phyloP scores from a whole-genome alignment of 163 green algal genomes.

The Botryococcus braunii region DNA sequence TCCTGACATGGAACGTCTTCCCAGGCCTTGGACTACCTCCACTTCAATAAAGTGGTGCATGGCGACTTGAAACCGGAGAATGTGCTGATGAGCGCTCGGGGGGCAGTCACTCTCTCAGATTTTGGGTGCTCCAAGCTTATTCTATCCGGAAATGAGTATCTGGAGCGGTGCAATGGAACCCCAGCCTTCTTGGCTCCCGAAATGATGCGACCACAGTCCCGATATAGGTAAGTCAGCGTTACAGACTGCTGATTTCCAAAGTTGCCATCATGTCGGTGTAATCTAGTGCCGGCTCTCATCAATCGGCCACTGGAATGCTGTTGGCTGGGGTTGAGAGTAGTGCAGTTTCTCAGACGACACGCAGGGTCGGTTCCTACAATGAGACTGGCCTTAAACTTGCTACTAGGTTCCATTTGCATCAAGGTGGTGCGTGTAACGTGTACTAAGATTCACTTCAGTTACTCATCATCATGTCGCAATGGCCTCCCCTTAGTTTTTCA shows the following conservation, averaged over 20 bases:
- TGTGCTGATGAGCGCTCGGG: conserved; percentile 59
- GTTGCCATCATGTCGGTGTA: too few species aligned
- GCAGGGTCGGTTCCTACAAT: too few species aligned
- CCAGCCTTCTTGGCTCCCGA: conserved; percentile 84
- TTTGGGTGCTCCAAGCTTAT: conserved; percentile 77
- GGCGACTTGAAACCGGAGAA: conserved; percentile 86
- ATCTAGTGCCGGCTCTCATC: too few species aligned
- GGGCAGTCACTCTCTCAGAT: conserved; percentile 64
- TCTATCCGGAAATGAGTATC: conserved; percentile 54
- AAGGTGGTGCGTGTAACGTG: too few species aligned
- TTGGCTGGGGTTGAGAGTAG: too few species aligned
- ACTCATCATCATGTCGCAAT: neutral
- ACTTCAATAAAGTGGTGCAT: conserved; percentile 67
- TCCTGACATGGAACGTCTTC: too few species aligned
- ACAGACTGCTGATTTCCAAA: neutral
- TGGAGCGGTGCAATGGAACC: conserved; percentile 68
- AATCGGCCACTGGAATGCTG: too few species aligned
- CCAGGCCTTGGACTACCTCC: conserved; percentile 69
- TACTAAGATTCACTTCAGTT: too few species aligned
- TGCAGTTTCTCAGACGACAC: too few species aligned
- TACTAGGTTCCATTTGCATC: too few species aligned
- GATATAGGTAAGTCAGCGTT: conserved; percentile 41
- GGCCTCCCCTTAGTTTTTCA: neutral
- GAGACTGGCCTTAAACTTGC: too few species aligned
- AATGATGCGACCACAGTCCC: conserved; percentile 64